Evolutionary conservation across 768 basidiomycete genomes (phyloP).

Genomic region (Xerocomellus amylosporus): DNA sequence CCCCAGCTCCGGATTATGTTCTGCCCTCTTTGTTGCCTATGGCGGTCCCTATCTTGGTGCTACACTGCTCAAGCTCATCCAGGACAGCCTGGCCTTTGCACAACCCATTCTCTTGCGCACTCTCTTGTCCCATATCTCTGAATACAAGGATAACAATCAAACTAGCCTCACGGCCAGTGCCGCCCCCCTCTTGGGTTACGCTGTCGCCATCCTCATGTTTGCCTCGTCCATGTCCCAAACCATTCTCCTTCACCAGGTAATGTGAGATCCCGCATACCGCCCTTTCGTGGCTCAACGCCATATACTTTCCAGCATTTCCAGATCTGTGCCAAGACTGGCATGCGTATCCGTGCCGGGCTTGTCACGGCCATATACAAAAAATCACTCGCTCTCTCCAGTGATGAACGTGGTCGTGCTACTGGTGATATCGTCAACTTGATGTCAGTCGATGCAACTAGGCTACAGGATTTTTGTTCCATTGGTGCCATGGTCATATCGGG

Average conservation of each 20-base stretch:
- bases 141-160: conserved; percentile 56
- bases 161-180: conserved; percentile 25
- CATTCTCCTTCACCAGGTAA: conserved; percentile 71
- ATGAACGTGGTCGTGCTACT: conserved; percentile 74
- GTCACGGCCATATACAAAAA: conserved; percentile 84
- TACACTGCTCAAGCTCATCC: conserved; percentile 60
- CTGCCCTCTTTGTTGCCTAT: conserved; percentile 72
- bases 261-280: background rate
- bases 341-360: conserved; percentile 90
- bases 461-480: conserved; percentile 79
- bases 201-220: conserved; percentile 79
- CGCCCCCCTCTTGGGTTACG: conserved; percentile 62
- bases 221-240: conserved; percentile 72
- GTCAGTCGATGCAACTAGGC: conserved; percentile 76
- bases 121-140: conserved; percentile 76
- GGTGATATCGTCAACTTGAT: conserved; percentile 95
- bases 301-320: conserved; percentile 68
- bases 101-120: conserved; percentile 85
- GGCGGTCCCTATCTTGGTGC: conserved; percentile 71
- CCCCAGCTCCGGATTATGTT: conserved; percentile 61
- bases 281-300: background rate
- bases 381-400: conserved; percentile 77
- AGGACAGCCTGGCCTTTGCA: conserved; percentile 76
- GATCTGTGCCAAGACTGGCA: conserved; percentile 74
- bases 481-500: conserved; percentile 83